Evolutionary conservation across 306 rosid species (phyloP).

Genomic region (Dalbergia oliveri): DNA sequence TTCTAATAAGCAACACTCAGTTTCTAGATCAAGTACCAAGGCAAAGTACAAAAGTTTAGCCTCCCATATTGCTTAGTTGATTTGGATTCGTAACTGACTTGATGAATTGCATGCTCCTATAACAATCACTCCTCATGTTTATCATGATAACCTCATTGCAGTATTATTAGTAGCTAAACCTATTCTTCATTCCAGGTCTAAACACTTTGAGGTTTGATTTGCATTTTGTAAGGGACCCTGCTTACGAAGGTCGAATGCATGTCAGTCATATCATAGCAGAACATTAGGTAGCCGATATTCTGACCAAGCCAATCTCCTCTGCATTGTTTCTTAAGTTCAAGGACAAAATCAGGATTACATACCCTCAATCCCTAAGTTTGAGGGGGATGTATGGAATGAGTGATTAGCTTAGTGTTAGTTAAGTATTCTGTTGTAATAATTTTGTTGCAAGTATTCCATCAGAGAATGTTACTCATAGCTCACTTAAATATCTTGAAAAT

Average conservation of each 20-base stretch:
- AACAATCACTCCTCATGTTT: background rate
- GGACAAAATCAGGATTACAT: background rate
- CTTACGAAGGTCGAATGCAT: background rate
- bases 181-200: background rate
- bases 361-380: background rate
- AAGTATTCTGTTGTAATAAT: too few species aligned
- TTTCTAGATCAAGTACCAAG: background rate
- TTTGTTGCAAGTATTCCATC: too few species aligned
- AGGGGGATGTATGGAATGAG: too few species aligned
- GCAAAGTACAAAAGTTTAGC: background rate
- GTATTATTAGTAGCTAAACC: too few species aligned
- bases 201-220: background rate
- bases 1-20: background rate
- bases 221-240: background rate
- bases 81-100: too few species aligned
- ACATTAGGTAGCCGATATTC: too few species aligned
- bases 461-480: too few species aligned
- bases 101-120: background rate
- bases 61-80: too few species aligned
- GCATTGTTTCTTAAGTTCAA: too few species aligned
- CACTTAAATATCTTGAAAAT: too few species aligned
- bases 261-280: background rate
- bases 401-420: too few species aligned
- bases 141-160: background rate
- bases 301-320: background rate